phyloP scores from a whole-genome alignment of 2,329 filamentous ascomycete species.

The Fusarium veterinarium region DNA sequence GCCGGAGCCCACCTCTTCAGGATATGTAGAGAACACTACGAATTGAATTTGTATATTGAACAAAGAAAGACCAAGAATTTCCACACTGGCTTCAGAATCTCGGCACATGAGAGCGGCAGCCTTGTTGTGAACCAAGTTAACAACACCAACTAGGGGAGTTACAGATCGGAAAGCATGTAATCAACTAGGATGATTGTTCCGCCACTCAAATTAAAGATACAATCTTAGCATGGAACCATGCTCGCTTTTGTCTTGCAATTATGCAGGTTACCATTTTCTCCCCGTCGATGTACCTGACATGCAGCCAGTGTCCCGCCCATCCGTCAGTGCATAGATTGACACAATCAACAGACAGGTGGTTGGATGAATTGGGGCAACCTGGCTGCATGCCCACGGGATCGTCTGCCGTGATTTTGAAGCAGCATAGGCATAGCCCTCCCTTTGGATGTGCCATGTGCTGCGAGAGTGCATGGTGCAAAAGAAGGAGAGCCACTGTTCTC shows the following conservation, averaged over 20 bases:
- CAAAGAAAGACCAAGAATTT: fast-evolving
- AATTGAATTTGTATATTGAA: fast-evolving
- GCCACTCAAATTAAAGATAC: no score
- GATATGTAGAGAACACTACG: fast-evolving
- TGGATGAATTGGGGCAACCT: neutral
- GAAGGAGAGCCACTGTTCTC: neutral
- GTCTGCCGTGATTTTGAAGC: neutral
- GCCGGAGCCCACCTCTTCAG: neutral
- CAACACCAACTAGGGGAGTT: no score
- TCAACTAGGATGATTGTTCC: no score
- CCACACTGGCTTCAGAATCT: fast-evolving
- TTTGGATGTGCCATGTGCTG: neutral
- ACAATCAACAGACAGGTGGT: neutral
- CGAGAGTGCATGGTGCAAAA: neutral
- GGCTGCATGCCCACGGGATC: neutral
- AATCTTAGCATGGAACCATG: no score
- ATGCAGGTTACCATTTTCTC: no score
- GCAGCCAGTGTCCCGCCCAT: neutral
- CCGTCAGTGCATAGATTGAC: neutral
- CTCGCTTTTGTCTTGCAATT: no score
- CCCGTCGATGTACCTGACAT: neutral
- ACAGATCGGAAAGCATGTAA: no score
- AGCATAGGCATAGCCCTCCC: neutral
- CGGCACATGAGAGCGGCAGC: neutral
- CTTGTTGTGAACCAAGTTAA: no score